Evolutionary conservation across 2,329 filamentous ascomycete species (phyloP).

Genomic region (Exophiala alcalophila): DNA sequence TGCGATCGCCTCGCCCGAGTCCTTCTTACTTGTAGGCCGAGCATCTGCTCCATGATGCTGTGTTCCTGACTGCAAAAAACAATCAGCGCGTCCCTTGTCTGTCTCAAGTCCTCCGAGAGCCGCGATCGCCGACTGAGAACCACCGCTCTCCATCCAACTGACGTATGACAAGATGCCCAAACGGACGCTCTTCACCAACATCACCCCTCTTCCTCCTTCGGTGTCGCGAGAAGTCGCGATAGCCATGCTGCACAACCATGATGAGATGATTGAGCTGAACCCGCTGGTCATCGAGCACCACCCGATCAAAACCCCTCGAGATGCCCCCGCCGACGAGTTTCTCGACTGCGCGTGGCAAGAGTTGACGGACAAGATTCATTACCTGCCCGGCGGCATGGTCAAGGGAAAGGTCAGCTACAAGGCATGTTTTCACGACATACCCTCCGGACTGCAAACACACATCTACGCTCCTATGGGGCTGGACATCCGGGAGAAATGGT

Average conservation of each 20-base stretch:
- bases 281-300: constrained; percentile 73
- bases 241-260: constrained; percentile 72
- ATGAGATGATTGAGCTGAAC: constrained; percentile 83
- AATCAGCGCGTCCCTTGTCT: too few species aligned
- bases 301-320: constrained; percentile 63
- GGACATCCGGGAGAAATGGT: constrained; percentile 76
- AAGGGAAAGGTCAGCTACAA: constrained; percentile 72
- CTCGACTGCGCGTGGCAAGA: constrained; percentile 70
- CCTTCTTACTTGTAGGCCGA: too few species aligned
- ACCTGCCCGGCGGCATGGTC: constrained; percentile 65
- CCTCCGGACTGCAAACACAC: constrained; percentile 74
- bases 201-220: constrained; percentile 70
- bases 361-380: constrained; percentile 72
- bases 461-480: constrained; percentile 79
- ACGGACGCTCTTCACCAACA: constrained; percentile 69
- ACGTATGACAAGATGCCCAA: constrained; percentile 59
- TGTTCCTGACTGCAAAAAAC: too few species aligned
- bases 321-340: constrained; percentile 68
- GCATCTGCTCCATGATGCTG: too few species aligned
- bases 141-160: not conserved
- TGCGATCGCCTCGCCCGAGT: too few species aligned
- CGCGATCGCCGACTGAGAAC: not conserved
- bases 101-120: not conserved
- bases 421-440: constrained; percentile 73
- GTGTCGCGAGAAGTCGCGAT: constrained; percentile 69